Evolutionary conservation across 805 yeast genomes (phyloP).

Genomic region (Lachancea waltii): DNA sequence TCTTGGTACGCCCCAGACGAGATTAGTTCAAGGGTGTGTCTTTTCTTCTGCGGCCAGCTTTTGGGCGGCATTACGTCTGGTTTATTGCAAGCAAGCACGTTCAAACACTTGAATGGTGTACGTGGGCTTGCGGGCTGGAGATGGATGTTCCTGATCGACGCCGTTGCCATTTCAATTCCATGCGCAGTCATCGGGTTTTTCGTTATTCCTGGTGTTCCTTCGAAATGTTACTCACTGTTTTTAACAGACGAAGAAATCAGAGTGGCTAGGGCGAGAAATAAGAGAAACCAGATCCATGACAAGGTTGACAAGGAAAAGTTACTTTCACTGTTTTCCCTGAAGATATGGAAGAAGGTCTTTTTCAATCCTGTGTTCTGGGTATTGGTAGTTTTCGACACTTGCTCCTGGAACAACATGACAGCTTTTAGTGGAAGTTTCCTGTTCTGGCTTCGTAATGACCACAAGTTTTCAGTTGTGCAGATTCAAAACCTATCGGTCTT

Average conservation of each 20-base stretch:
- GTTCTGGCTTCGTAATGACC: conserved; percentile 54
- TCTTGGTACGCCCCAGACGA: conserved; percentile 57
- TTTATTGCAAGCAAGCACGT: conserved; percentile 42
- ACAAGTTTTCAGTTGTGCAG: conserved; percentile 37
- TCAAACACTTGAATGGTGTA: conserved; percentile 36
- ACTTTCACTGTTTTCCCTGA: conserved; percentile 34
- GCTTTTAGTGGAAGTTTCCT: conserved; percentile 50
- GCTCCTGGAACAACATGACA: conserved; percentile 59
- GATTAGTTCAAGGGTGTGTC: conserved; percentile 54
- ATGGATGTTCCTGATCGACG: conserved; percentile 64
- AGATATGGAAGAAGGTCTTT: conserved; percentile 48
- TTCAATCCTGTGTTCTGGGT: conserved; percentile 52
- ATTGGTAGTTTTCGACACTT: conserved; percentile 46
- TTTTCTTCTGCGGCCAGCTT: conserved; percentile 49
- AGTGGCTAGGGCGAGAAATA: conserved; percentile 41
- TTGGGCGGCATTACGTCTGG: conserved; percentile 50
- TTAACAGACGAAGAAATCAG: conserved; percentile 54
- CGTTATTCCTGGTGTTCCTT: conserved; percentile 55
- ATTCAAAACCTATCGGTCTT: conserved; percentile 47
- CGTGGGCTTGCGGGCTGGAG: conserved; percentile 54
- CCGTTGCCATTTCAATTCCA: conserved; percentile 43
- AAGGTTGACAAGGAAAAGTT: conserved; percentile 24
- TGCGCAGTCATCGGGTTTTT: conserved; percentile 45
- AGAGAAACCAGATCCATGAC: conserved; percentile 33
- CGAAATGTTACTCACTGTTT: conserved; percentile 47